These are phyloP conservation scores for Lactuca sativa DNA, from an alignment of 129 eudicot genomes.

Conservation along the genomic window DNA sequence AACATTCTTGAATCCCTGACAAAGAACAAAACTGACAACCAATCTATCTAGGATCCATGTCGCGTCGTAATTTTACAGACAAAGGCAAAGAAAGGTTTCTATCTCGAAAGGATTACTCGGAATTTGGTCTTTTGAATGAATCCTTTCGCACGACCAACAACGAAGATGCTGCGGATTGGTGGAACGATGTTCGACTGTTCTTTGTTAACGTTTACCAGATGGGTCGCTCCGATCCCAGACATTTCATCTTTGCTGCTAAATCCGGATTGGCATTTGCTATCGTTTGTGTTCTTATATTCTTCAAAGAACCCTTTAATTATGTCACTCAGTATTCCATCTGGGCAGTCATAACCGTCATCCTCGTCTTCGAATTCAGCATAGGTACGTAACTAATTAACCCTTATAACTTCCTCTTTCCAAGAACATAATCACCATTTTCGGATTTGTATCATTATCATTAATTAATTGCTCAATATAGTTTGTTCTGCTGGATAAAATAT, in stretches of 20 bases:
- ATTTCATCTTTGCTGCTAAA: slow-evolving; percentile 64
- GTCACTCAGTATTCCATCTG: slow-evolving; percentile 61
- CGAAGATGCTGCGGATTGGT: slow-evolving; percentile 19
- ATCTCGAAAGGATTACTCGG: slow-evolving; percentile 39
- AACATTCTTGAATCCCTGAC: slow-evolving; percentile 4
- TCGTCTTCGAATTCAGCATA: slow-evolving; percentile 80
- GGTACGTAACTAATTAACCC: slow-evolving; percentile 38
- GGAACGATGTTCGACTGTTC: slow-evolving; percentile 29
- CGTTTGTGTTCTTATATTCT: slow-evolving; percentile 61
- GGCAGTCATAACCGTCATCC: slow-evolving; percentile 86
- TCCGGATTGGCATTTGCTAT: slow-evolving; percentile 71
- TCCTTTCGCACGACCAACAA: not conserved
- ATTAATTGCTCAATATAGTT: too few relatives aligned
- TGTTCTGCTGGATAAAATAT: too few relatives aligned
- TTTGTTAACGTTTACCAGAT: slow-evolving; percentile 36
- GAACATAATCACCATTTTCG: not conserved
- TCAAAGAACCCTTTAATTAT: slow-evolving; percentile 55
- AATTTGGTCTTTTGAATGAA: slow-evolving; percentile 33
- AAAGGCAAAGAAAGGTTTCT: slow-evolving; percentile 57
- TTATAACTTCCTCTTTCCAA: not conserved
- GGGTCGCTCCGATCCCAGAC: slow-evolving; percentile 74
- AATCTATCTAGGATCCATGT: slow-evolving; percentile 44
- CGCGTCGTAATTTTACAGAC: slow-evolving; percentile 50
- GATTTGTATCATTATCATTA: too few relatives aligned
- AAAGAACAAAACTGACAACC: slow-evolving; percentile 36